A percentile compares a stretch with the other conserved stretches of the same genome.
Evolutionary conservation across 2,329 filamentous ascomycete species (phyloP).

Genomic region (Pyricularia pennisetigena): DNA sequence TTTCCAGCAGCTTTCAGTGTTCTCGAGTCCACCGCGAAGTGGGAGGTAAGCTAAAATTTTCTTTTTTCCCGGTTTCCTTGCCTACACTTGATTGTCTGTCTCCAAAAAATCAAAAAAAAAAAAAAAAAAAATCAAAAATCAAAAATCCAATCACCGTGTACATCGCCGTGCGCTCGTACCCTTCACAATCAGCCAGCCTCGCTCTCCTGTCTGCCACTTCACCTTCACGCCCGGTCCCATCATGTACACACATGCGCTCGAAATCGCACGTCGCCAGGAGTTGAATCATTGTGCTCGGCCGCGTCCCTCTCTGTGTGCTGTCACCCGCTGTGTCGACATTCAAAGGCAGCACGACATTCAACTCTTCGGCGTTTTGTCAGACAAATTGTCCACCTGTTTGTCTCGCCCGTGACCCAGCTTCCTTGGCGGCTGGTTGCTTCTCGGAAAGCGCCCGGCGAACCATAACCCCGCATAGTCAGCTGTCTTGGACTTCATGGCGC

Average conservation of each 20-base stretch:
- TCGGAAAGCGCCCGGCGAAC: not conserved
- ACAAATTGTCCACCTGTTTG: not conserved
- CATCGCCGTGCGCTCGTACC: not conserved
- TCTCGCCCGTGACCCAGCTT: slow-evolving; percentile 1
- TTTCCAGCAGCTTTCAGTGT: not conserved
- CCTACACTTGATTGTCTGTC: not conserved
- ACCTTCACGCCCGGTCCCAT: slow-evolving; percentile 1
- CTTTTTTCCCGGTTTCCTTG: not conserved
- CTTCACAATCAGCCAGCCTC: not conserved
- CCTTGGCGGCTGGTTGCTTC: not conserved
- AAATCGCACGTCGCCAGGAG: not conserved
- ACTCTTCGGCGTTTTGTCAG: not conserved
- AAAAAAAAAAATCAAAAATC: not conserved
- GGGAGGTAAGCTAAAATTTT: not conserved
- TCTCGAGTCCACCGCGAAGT: not conserved
- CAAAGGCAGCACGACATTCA: not conserved
- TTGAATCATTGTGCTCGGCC: not conserved
- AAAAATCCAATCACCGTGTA: not conserved
- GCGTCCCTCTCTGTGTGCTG: not conserved
- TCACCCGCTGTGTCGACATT: not conserved
- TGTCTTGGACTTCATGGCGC: not conserved
- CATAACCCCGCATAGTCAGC: not conserved
- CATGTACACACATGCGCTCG: not conserved
- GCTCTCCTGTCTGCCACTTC: not conserved
- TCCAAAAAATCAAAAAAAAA: not conserved